Evolutionary conservation across 176 grass and related monocot genomes (phyloP), one percentile per base, ranked within the genome.

Genomic region (Echinochloa phyllopogon): DNA sequence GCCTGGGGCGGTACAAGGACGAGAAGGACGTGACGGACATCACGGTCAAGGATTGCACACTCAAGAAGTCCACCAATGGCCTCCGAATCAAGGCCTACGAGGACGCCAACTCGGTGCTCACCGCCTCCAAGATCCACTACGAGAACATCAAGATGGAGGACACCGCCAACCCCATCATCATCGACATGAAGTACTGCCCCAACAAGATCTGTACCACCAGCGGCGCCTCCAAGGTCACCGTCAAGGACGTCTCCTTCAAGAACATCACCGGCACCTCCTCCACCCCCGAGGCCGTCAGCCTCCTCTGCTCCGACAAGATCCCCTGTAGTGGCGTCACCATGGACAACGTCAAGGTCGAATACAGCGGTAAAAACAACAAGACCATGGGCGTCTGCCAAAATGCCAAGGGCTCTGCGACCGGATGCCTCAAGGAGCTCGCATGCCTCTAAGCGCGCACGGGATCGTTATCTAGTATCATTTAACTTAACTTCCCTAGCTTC

Each of bases 141-240:
- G 82, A 95, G 81, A 81, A 92, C 71, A 33, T 95, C 60, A 13
- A 45, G 45, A 92, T 95, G 93, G 75, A 80, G 3, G 76, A 84
- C 47, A 85, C 83, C 9, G 59, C 14, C 12, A 90, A 90, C 71
- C 88, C 90, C 43, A 92, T 95, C 85, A 84, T 95, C 64, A 92
- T 92, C 60, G 90, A 95, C 65, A 86, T 86, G 78, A 84, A 95
- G 72, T 95, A 92, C 74, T 95, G 93, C 68, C 93, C 93, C 23
- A 71, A 78, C 81, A 69, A 86, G 61, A 56, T 86, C 33, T 94
- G 89, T 65, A 67, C 83, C 16, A 0, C 67, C 49, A 80, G 52
- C 14, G 38, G 71, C 45, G 47, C 65, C 79, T 87, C 89, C 43
- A 86, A 82, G 71, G 89, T 89, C 69, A 82, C 85, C 70, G 60